Evolutionary conservation across 306 rosid species (phyloP).

Genomic region (Dryas drummondii): DNA sequence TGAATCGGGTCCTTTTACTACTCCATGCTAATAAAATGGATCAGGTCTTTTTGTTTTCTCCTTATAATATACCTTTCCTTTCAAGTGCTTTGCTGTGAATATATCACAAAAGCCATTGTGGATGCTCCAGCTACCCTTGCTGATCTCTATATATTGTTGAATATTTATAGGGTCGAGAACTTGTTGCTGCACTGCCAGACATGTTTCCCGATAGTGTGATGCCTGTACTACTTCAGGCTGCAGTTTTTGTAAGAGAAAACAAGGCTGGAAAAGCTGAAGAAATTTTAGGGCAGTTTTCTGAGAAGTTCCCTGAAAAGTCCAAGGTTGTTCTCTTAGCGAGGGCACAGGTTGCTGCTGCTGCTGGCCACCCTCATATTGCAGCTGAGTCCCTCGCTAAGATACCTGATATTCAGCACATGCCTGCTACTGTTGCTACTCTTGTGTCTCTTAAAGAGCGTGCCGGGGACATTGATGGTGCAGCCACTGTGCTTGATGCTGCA

Average conservation of each 20-base stretch:
- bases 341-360: constrained; percentile 97
- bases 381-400: constrained; percentile 82
- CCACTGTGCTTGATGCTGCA: constrained; percentile 81
- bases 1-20: constrained; percentile 81
- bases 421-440: constrained; percentile 92
- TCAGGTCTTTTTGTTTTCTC: constrained; percentile 54
- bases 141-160: constrained; percentile 21
- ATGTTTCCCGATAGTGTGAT: constrained; percentile 77
- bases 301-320: constrained; percentile 75
- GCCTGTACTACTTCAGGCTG: constrained; percentile 80
- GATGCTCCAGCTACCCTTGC: constrained; percentile 24
- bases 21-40: constrained; percentile 88
- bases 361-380: constrained; percentile 83
- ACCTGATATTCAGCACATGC: constrained; percentile 84
- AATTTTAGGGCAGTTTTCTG: constrained; percentile 69
- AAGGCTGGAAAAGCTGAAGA: constrained; percentile 93
- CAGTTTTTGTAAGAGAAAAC: constrained; percentile 87
- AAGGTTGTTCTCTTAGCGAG: constrained; percentile 64
- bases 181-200: constrained; percentile 66
- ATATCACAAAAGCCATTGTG: neutral
- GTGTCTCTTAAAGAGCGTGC: constrained; percentile 89
- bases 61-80: constrained; percentile 9
- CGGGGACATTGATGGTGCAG: constrained; percentile 86
- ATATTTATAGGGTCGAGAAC: constrained; percentile 74
- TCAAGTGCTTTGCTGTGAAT: constrained; percentile 1